Percentiles rank a stretch among this genome's conserved stretches.
phyloP scores from a whole-genome alignment of 345 rosid genomes.

The Cardamine occulta region DNA sequence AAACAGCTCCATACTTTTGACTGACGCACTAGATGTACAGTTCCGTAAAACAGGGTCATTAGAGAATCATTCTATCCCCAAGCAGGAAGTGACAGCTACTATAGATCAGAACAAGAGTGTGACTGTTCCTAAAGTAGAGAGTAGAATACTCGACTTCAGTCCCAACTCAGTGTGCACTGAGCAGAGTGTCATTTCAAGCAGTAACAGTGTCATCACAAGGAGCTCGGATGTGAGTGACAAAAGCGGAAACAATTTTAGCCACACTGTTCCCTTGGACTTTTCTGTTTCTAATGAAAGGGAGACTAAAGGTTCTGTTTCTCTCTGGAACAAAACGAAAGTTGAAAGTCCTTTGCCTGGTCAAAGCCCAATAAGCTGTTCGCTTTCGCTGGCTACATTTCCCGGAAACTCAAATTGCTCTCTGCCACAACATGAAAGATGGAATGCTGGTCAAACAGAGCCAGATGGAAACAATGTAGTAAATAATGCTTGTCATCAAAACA shows the following conservation, averaged over 20 bases:
- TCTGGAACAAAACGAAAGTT: constrained; percentile 44
- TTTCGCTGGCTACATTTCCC: constrained; percentile 47
- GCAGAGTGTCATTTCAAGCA: constrained; percentile 43
- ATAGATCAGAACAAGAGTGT: constrained; percentile 24
- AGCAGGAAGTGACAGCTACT: constrained; percentile 31
- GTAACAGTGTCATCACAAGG: constrained; percentile 47
- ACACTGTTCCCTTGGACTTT: constrained; percentile 44
- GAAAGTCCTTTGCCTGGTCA: constrained; percentile 47
- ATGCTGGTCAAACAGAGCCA: constrained; percentile 29
- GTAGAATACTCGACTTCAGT: constrained; percentile 43
- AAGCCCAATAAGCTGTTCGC: constrained; percentile 48
- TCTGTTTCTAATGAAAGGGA: constrained; percentile 44
- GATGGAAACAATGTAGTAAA: constrained; percentile 39
- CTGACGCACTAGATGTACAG: constrained; percentile 65
- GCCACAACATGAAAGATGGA: constrained; percentile 39
- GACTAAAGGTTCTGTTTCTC: constrained; percentile 37
- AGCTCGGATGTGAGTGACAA: constrained; percentile 41
- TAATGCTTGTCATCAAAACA: constrained; percentile 33
- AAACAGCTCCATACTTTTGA: constrained; percentile 67
- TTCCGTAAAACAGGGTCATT: constrained; percentile 38
- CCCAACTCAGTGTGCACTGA: constrained; percentile 45
- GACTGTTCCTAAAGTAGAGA: constrained; percentile 39
- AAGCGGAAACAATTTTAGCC: constrained; percentile 47
- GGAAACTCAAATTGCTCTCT: constrained; percentile 43
- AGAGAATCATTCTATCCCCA: constrained; percentile 30